These are phyloP conservation scores for Suillus subaureus DNA, from an alignment of 768 basidiomycete genomes.

Conservation along the genomic window DNA sequence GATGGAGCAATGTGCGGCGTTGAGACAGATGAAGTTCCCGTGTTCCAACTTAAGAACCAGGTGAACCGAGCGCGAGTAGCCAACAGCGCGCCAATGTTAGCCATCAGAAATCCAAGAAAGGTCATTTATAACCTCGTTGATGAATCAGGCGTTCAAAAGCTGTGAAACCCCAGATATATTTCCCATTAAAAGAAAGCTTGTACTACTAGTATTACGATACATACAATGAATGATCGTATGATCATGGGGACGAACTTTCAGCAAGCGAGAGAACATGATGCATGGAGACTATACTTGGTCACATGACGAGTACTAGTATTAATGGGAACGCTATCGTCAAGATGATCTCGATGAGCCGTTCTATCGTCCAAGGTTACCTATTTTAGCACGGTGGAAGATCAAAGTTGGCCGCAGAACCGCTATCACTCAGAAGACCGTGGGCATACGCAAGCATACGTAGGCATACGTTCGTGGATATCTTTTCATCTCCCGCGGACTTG, in stretches of 20 bases:
- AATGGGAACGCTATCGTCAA: neutral
- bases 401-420: neutral
- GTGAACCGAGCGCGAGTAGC: neutral
- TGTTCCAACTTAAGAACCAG: neutral
- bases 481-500: constrained; percentile 13
- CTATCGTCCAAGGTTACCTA: neutral
- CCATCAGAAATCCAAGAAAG: too few species aligned
- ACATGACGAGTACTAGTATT: neutral
- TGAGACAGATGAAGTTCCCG: neutral
- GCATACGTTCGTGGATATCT: neutral
- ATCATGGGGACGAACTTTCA: neutral
- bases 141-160: neutral
- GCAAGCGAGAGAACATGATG: neutral
- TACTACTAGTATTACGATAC: neutral
- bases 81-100: neutral
- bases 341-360: constrained; percentile 2
- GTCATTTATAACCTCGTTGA: neutral
- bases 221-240: neutral
- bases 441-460: neutral
- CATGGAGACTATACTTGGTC: neutral
- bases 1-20: neutral
- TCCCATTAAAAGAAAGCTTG: too few species aligned
- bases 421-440: constrained; percentile 8
- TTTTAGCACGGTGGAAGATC: neutral
- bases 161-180: constrained; percentile 1